Percentiles rank a stretch among this genome's conserved stretches.
Conservation (phyloP, 208 protist genomes). For the Phytomonas serpens region DNA sequence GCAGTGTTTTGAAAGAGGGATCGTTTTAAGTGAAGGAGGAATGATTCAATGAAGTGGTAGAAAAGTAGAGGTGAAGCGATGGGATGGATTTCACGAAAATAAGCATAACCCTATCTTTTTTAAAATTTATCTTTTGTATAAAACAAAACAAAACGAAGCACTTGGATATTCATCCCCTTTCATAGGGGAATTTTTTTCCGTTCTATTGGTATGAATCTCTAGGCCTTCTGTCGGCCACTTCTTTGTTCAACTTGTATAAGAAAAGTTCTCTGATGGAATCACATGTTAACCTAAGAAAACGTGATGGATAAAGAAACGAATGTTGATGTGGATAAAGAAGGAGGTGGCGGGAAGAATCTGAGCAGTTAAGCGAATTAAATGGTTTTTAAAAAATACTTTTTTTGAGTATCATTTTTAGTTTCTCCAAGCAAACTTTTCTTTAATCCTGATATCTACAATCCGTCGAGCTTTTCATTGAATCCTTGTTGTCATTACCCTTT, state of each 20-base stretch:
- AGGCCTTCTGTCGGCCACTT: not conserved
- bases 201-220: not conserved
- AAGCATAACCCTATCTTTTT: not conserved
- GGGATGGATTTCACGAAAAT: not conserved
- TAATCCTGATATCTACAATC: not conserved
- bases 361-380: not conserved
- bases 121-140: not conserved
- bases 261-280: constrained; percentile 4
- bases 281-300: not conserved
- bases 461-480: not conserved
- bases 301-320: not conserved
- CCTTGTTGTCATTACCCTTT: not conserved
- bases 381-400: constrained; percentile 4
- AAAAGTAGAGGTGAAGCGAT: not conserved
- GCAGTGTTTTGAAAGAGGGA: not conserved
- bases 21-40: not conserved
- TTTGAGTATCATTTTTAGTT: not conserved
- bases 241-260: constrained; percentile 2
- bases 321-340: not conserved
- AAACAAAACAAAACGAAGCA: not conserved
- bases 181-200: not conserved
- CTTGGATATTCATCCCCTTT: not conserved
- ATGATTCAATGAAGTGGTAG: not conserved
- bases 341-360: not conserved
- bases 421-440: constrained; percentile 2